Conservation (phyloP, 306 rosid genomes). For the Canavalia gladiata region DNA sequence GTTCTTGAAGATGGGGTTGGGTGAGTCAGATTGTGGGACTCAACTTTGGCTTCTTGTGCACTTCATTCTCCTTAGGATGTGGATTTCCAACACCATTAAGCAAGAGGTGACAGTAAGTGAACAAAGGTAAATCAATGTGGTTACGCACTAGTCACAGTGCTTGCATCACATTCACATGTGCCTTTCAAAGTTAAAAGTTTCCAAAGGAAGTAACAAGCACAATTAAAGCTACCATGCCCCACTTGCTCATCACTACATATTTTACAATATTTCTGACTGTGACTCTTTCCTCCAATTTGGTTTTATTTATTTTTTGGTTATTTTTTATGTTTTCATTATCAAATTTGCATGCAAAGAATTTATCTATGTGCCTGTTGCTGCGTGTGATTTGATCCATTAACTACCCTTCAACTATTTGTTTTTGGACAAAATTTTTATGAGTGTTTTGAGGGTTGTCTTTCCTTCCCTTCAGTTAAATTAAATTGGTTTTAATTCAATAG, state of each 20-base stretch:
- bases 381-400: neutral
- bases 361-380: neutral
- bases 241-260: neutral
- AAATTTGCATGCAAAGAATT: neutral
- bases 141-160: constrained; percentile 24
- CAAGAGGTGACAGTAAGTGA: constrained; percentile 15
- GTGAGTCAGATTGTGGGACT: constrained; percentile 55
- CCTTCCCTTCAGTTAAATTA: too few relatives aligned
- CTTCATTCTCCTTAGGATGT: constrained; percentile 29
- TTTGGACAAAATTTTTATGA: too few relatives aligned
- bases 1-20: constrained; percentile 40
- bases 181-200: constrained; percentile 7
- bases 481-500: too few relatives aligned
- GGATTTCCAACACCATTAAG: constrained; percentile 44
- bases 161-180: constrained; percentile 24
- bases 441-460: too few relatives aligned
- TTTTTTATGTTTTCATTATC: neutral
- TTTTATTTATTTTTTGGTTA: neutral
- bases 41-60: constrained; percentile 35
- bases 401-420: neutral
- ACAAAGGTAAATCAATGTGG: constrained; percentile 28
- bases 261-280: neutral
- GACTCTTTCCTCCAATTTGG: neutral
- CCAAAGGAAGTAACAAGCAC: neutral
- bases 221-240: constrained; percentile 26